These are phyloP conservation scores for Trichoderma orchidacearum DNA, from an alignment of 495 filamentous ascomycete species.

Conservation along the genomic window DNA sequence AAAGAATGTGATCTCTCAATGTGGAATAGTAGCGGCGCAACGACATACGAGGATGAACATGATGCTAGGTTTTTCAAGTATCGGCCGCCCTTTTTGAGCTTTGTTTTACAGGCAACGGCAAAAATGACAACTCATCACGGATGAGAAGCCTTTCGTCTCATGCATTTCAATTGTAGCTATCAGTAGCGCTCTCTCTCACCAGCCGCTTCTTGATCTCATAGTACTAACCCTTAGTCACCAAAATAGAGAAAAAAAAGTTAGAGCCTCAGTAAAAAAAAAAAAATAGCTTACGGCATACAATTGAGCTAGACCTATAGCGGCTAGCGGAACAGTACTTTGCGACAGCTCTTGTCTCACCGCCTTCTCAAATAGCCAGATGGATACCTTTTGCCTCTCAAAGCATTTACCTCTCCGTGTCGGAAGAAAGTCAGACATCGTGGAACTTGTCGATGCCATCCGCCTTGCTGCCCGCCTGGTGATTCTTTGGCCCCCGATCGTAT, in stretches of 20 bases:
- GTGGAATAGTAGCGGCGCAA: not conserved
- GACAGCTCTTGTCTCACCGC: not conserved
- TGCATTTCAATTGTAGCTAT: not conserved
- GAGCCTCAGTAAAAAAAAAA: not conserved
- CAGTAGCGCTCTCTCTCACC: not conserved
- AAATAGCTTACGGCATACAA: not conserved
- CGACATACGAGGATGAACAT: constrained; percentile 29
- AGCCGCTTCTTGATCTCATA: not conserved
- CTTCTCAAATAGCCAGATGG: not conserved
- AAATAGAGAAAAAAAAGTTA: not conserved
- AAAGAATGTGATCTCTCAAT: not conserved
- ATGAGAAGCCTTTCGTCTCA: not conserved
- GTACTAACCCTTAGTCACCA: too few relatives aligned
- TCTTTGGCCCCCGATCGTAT: too few relatives aligned
- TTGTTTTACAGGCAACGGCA: not conserved
- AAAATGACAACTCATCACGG: not conserved
- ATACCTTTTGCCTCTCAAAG: not conserved
- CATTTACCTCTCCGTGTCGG: not conserved
- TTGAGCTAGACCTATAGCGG: not conserved
- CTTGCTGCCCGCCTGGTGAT: too few relatives aligned
- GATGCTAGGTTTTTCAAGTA: not conserved
- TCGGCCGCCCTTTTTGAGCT: not conserved
- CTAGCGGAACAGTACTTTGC: not conserved
- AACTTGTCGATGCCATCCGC: not conserved
- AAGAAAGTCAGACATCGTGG: not conserved